Conservation (phyloP, 805 yeast species). For the Candida maesae region DNA sequence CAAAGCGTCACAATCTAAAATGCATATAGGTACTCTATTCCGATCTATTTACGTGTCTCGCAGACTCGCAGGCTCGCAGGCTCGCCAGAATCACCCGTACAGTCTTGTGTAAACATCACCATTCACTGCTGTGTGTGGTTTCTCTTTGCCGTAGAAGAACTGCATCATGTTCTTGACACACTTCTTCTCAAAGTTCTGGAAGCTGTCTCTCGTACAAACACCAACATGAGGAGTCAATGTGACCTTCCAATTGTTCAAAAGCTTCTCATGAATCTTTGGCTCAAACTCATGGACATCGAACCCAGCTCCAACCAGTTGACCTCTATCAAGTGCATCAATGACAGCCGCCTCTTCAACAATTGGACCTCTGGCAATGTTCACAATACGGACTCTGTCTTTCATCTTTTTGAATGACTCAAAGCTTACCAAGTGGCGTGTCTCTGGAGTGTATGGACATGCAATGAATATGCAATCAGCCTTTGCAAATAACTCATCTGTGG, state of each 20-base stretch:
- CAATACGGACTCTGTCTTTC: constrained; percentile 30
- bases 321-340: constrained; percentile 36
- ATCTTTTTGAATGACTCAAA: constrained; percentile 26
- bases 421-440: constrained; percentile 36
- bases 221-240: constrained; percentile 38
- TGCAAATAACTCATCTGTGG: constrained; percentile 26
- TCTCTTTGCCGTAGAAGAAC: constrained; percentile 33
- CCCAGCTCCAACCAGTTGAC: constrained; percentile 40
- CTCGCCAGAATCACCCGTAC: background rate
- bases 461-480: constrained; percentile 33
- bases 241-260: constrained; percentile 33
- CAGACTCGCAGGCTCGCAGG: too few species aligned
- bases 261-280: constrained; percentile 33
- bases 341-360: constrained; percentile 38
- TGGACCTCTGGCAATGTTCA: constrained; percentile 39
- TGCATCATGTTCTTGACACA: constrained; percentile 36
- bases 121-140: constrained; percentile 31
- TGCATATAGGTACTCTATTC: too few species aligned
- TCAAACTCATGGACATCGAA: constrained; percentile 42
- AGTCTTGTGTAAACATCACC: constrained; percentile 11
- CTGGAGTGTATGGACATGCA: constrained; percentile 37
- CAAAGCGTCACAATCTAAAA: too few species aligned
- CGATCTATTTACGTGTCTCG: too few species aligned
- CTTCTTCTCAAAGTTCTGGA: constrained; percentile 34
- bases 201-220: constrained; percentile 33